Evolutionary conservation across 202 grass and related monocot genomes (phyloP), one percentile per base, ranked within the genome.

Genomic region (Schoenoplectus tabernaemontani): DNA sequence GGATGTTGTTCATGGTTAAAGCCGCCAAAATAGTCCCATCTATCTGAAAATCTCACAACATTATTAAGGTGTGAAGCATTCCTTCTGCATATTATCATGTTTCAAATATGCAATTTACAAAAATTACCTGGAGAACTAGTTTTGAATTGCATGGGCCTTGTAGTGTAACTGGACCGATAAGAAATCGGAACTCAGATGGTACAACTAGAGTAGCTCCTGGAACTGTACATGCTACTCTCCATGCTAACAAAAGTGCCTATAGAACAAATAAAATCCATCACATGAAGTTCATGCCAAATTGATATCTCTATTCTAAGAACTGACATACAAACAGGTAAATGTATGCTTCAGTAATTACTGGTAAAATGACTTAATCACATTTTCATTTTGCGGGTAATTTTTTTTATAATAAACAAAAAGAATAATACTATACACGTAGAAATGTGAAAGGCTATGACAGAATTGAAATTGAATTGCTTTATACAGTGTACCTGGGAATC

Each of bases 1-100:
- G 82, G 87, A 82, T 84, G 37, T 66, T 82, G 15, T 48, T 64
- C 78, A 86, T 89, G 30, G 12, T 76, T 5, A 76, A 34, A 67
- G 92, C 86, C 12, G 92, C 92, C n/a, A 88, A 17, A 61, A 89
- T n/a, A 34, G 61, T 86, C 60, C 87, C 87, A 62, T 95, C 92
- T 72, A 93, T 89, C 91, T 91, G 80, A 57, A 85, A 83, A 58
- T 38, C 20, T 26, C 46, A 61, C 20, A 23, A 37, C 13, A 28
- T 63, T 36, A 9, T 19, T 73, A 36, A 32, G 22, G 17, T 39
- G 8, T 26, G 34, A 79, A 15, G 4, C 3, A 12, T 4, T 32
- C 63, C 43, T 72, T n/a, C 7, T 50, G 6, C 12, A 73, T n/a
- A 13, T 73, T 73, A 30, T 30, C 12, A 30, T 51, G 24, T 24